Evolutionary conservation across 2,329 filamentous ascomycete genomes (phyloP), one percentile per base, ranked within the genome.

Genomic region (Aureobasidium sp.): DNA sequence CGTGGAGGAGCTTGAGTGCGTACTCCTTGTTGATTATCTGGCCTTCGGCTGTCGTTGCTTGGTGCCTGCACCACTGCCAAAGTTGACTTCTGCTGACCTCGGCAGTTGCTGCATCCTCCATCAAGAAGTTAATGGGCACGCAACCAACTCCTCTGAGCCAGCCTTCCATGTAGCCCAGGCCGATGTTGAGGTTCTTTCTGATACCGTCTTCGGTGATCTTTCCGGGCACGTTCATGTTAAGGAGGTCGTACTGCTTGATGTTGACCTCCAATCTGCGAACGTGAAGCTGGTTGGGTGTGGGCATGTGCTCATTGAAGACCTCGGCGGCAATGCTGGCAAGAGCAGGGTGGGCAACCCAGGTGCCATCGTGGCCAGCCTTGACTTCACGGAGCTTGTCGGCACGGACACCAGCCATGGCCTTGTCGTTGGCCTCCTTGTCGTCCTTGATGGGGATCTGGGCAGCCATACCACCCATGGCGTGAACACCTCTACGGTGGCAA

Each of bases 371-470:
- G 62, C 94, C 94, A 58, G 94, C 94, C 67, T 89, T 89, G 58
- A 91, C 94, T 77, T 99, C 94, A 62, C 94, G 91, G 64, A 99
- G 84, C 84, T 99, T 99, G 78, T 99, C 94, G 62, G 90, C 89
- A 65, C 91, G 88, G 48, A 99, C 91, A 64, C 85, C 88, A 66
- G 91, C 90, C 92, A 97, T 97, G 67, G 93, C 93, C 74, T 86
- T 87, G 71, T 96, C 91, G 77, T 97, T 97, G 73, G 92, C 93
- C 51, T 83, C 85, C 68, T 87, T 85, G 77, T 97, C 89, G 74
- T 94, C 89, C 82, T 97, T 97, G 82, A 97, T 97, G 65, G 94
- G 94, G 72, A 99, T 99, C 78, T 97, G 94, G 42, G 94, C 94
- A 3, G 93, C 93, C 94, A 99, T 97, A 67, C 94, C 94, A 68